Evolutionary conservation across 148 eudicot genomes (phyloP).

Genomic region (Cornus florida): DNA sequence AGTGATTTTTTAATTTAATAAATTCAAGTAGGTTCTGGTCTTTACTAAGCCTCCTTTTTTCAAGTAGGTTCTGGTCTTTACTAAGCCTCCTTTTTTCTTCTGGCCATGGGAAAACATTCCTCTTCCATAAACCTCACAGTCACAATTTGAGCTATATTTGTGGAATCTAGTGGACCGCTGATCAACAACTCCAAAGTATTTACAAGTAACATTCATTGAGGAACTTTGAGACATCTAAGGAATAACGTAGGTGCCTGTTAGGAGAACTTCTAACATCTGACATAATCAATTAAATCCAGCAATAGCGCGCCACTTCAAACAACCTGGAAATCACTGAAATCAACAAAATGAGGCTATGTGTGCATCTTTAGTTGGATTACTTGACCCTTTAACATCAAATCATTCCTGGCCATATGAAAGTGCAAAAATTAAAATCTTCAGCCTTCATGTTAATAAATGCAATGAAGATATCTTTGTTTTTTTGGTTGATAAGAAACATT

Average conservation of each 20-base stretch:
- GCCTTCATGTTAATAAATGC: not conserved
- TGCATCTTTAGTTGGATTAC: not conserved
- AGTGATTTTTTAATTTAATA: too few species aligned
- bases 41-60: too few species aligned
- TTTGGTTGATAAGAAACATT: not conserved
- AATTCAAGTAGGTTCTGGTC: too few species aligned
- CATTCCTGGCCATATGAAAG: not conserved
- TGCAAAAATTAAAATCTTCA: not conserved
- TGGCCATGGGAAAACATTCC: too few species aligned
- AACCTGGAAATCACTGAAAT: not conserved
- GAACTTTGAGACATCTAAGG: too few species aligned
- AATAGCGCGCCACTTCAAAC: not conserved
- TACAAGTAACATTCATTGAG: too few species aligned
- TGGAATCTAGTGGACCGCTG: too few species aligned
- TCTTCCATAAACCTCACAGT: too few species aligned
- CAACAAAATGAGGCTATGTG: not conserved
- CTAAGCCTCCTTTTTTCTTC: too few species aligned
- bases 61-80: too few species aligned
- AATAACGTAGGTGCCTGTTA: not conserved
- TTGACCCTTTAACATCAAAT: not conserved
- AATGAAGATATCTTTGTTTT: not conserved
- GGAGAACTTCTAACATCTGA: not conserved
- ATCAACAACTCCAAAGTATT: too few species aligned
- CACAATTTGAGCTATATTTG: too few species aligned
- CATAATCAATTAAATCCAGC: not conserved